Percentiles rank a stretch among this genome's conserved stretches.
These are phyloP conservation scores for Chenopodium formosanum DNA, from an alignment of 148 eudicot species.

Conservation along the genomic window DNA sequence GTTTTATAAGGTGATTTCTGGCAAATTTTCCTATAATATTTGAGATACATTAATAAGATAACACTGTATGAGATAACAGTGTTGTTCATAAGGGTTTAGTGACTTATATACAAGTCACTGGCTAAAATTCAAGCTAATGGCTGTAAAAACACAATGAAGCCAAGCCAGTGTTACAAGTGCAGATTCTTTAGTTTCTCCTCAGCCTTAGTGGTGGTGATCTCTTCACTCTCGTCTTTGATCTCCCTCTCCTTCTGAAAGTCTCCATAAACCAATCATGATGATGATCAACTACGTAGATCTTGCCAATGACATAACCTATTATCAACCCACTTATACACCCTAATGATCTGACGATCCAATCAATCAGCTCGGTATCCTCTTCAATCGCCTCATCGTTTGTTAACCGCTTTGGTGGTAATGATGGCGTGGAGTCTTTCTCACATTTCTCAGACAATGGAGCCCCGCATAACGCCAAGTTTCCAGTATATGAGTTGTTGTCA, in stretches of 20 bases:
- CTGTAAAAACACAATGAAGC: too few relatives aligned
- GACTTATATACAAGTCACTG: too few relatives aligned
- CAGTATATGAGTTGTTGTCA: conserved; percentile 18
- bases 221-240: background rate
- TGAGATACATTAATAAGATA: too few relatives aligned
- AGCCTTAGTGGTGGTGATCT: background rate
- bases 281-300: conserved; percentile 12
- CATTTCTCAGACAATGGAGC: conserved; percentile 29
- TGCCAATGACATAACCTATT: conserved; percentile 30
- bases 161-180: too few relatives aligned
- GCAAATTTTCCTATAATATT: too few relatives aligned
- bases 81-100: too few relatives aligned
- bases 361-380: conserved; percentile 4
- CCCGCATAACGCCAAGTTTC: conserved; percentile 36
- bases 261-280: conserved; percentile 23
- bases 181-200: too few relatives aligned
- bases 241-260: conserved; percentile 4
- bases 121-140: too few relatives aligned
- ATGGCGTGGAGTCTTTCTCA: background rate
- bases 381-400: background rate
- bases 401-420: background rate
- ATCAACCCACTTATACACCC: conserved; percentile 32
- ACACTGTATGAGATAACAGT: too few relatives aligned
- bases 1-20: too few relatives aligned
- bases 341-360: conserved; percentile 26